Percentiles rank a stretch among this genome's conserved stretches.
phyloP scores from a whole-genome alignment of 768 basidiomycete genomes.

The Xerocomus brunneocitrinus region DNA sequence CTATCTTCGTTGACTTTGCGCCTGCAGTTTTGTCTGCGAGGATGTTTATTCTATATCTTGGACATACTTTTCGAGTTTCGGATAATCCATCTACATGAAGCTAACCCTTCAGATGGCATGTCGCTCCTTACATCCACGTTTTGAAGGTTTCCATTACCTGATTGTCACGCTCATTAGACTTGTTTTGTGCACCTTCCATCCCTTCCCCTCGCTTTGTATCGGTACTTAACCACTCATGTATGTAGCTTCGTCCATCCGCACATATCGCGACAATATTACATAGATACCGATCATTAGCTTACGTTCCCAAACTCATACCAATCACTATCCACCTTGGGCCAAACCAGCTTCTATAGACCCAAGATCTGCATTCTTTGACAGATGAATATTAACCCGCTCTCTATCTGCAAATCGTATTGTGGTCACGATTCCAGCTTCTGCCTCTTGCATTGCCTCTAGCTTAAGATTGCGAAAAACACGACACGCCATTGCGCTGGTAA shows the following conservation, averaged over 20 bases:
- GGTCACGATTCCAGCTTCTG: constrained; percentile 11
- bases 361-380: background rate
- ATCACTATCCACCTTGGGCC: background rate
- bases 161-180: background rate
- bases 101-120: background rate
- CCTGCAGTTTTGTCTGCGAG: constrained; percentile 1
- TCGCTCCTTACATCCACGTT: constrained; percentile 7
- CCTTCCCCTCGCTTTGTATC: constrained; percentile 17
- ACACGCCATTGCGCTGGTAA: constrained; percentile 33
- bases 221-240: background rate
- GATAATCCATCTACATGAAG: background rate
- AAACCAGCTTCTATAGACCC: background rate
- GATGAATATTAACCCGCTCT: background rate
- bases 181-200: background rate
- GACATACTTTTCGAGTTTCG: background rate
- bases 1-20: background rate
- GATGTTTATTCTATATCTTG: constrained; percentile 8
- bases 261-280: background rate
- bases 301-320: background rate
- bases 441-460: constrained; percentile 7
- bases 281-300: background rate
- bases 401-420: constrained; percentile 16
- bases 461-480: constrained; percentile 34
- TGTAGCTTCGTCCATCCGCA: background rate
- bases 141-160: constrained; percentile 1